Evolutionary conservation across 805 yeast species (phyloP), one percentile per base, ranked within the genome.

Genomic region (Candida easanensis): DNA sequence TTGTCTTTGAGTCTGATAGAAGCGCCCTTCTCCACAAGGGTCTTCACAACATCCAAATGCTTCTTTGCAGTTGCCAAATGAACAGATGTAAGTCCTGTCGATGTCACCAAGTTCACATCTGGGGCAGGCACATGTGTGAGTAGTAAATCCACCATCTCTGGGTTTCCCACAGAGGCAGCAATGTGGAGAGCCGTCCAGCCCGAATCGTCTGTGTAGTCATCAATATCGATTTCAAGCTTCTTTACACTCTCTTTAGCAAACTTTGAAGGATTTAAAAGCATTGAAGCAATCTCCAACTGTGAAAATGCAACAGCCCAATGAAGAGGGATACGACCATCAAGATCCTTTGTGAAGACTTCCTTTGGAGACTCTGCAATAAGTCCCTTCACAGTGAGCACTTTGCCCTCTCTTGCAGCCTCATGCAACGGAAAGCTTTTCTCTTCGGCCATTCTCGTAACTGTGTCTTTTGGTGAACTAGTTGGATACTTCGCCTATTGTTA

Each of bases 181-280:
- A 91, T 81, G 62, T 90, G 97, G 26, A 88, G 56, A 1, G 95
- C 88, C 0, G 91, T 83, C 96, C 96, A 90, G 0, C 95, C 95
- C 10, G 90, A 71, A 16, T 75, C 82, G 60, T 90, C 98, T 0
- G 57, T 54, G 53, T 71, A 60, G 3, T 82, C 85, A 57, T 88
- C 93, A 11, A 88, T 60, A 49, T 88, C 91, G 19, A 76, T 63
- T 26, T 68, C 67, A 16, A 64, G 41, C n/a, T 41, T 46, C 36
- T 53, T 52, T 1, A 27, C 28, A 13, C 35, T 34, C 7, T 39
- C 48, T 17, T 43, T 28, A 13, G 58, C 31, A 46, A 41, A 60
- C 48, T 42, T 62, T 42, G 53, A 50, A 28, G 69, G 72, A 42
- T 63, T 66, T 42, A 70, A 61, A 7, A 82, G 57, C 28, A 74